These are phyloP conservation scores for Grosmannia penicillata DNA, from an alignment of 2,329 filamentous ascomycete species.

Conservation along the genomic window DNA sequence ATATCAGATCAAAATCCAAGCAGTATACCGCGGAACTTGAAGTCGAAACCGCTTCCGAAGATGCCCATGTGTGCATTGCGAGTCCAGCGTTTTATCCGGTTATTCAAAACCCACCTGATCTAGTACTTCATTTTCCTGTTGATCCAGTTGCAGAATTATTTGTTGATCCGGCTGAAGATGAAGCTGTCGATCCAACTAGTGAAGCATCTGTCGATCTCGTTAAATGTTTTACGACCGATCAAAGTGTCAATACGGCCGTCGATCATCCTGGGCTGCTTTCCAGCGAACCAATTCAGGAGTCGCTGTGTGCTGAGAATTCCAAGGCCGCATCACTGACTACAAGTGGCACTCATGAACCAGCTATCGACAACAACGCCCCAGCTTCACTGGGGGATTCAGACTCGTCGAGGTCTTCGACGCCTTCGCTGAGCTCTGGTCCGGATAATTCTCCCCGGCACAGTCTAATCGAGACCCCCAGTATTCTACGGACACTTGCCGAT, in stretches of 20 bases:
- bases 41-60: no score
- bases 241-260: not conserved
- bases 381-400: not conserved
- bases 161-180: not conserved
- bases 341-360: no score
- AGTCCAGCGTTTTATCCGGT: no score
- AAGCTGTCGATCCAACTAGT: not conserved
- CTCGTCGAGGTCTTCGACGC: constrained; percentile 14
- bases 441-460: constrained; percentile 16
- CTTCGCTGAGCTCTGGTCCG: constrained; percentile 16
- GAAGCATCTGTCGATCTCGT: not conserved
- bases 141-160: not conserved
- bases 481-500: not conserved
- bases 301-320: no score
- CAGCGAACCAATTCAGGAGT: not conserved
- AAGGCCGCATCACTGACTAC: no score
- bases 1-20: no score
- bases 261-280: not conserved
- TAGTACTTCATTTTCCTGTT: no score
- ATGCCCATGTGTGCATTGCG: no score
- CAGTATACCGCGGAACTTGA: no score
- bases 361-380: no score
- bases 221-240: not conserved
- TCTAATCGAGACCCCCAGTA: constrained; percentile 14
- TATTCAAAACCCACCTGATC: no score